Conservation (phyloP, 1,284 basidiomycete genomes). For the Moniliella sp. region DNA sequence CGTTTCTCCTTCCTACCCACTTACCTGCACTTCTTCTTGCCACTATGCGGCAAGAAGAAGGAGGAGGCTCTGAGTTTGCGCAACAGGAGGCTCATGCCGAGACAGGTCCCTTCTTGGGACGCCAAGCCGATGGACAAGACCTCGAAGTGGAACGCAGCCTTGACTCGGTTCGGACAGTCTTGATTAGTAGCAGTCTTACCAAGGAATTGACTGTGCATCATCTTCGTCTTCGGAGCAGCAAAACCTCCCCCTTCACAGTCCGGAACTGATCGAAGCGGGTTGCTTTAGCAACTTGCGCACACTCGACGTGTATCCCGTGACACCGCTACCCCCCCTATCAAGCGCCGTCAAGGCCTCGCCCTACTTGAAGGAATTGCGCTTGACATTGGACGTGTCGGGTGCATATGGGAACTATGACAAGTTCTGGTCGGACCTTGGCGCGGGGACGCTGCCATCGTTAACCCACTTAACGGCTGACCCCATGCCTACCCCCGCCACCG, state of each 20-base stretch:
- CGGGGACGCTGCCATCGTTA: conserved; percentile 1
- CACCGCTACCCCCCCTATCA: conserved; percentile 6
- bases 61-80: not conserved
- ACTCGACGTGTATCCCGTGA: conserved; percentile 9
- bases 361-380: conserved; percentile 3
- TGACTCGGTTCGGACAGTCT: not conserved
- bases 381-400: conserved; percentile 6
- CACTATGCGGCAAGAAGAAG: not conserved
- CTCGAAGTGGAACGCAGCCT: not conserved
- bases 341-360: conserved; percentile 1
- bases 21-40: conserved; percentile 3
- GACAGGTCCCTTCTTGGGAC: not conserved
- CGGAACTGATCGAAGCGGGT: conserved; percentile 1
- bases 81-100: not conserved
- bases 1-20: conserved; percentile 5
- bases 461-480: conserved; percentile 5
- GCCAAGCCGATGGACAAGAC: not conserved
- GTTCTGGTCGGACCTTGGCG: conserved; percentile 4
- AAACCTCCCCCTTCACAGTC: conserved; percentile 8
- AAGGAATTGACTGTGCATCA: not conserved
- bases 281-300: conserved; percentile 4
- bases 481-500: conserved; percentile 9
- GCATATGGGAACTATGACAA: conserved; percentile 7
- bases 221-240: conserved; percentile 6
- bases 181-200: not conserved